These are phyloP conservation scores for Panicum miliaceum DNA, from an alignment of 176 grass and related monocot species.

Conservation along the genomic window DNA sequence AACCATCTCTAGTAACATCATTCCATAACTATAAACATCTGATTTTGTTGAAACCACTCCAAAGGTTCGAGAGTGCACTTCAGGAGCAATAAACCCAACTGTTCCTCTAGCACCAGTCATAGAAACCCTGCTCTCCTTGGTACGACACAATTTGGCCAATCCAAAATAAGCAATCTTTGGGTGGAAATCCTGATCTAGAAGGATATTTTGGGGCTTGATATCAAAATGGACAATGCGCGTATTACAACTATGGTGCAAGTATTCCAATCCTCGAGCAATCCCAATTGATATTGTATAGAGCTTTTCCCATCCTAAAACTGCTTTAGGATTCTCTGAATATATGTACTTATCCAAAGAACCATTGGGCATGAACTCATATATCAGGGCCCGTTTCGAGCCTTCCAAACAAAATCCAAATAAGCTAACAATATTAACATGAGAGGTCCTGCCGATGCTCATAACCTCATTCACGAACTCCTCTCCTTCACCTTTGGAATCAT, in stretches of 20 bases:
- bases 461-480: slow-evolving; percentile 71
- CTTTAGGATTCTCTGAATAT: slow-evolving; percentile 55
- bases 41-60: slow-evolving; percentile 64
- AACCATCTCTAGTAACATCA: slow-evolving; percentile 63
- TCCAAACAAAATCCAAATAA: slow-evolving; percentile 63
- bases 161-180: too few species aligned
- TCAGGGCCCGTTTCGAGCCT: slow-evolving; percentile 49
- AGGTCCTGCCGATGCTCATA: slow-evolving; percentile 63
- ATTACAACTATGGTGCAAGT: slow-evolving; percentile 53
- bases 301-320: slow-evolving; percentile 55
- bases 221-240: slow-evolving; percentile 45
- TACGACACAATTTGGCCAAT: too few species aligned
- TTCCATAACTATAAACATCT: slow-evolving; percentile 72
- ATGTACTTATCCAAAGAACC: slow-evolving; percentile 68
- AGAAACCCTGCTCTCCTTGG: too few species aligned
- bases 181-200: too few species aligned
- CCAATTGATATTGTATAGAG: slow-evolving; percentile 54
- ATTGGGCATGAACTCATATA: slow-evolving; percentile 53
- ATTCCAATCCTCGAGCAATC: slow-evolving; percentile 62
- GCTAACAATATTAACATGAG: slow-evolving; percentile 65
- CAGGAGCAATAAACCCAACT: slow-evolving; percentile 68
- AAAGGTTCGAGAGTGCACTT: slow-evolving; percentile 45
- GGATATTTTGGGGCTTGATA: too few species aligned
- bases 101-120: slow-evolving; percentile 34
- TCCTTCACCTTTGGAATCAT: slow-evolving; percentile 46